Evolutionary conservation across 2,329 filamentous ascomycete species (phyloP).

Genomic region (Alternaria brassicae): DNA sequence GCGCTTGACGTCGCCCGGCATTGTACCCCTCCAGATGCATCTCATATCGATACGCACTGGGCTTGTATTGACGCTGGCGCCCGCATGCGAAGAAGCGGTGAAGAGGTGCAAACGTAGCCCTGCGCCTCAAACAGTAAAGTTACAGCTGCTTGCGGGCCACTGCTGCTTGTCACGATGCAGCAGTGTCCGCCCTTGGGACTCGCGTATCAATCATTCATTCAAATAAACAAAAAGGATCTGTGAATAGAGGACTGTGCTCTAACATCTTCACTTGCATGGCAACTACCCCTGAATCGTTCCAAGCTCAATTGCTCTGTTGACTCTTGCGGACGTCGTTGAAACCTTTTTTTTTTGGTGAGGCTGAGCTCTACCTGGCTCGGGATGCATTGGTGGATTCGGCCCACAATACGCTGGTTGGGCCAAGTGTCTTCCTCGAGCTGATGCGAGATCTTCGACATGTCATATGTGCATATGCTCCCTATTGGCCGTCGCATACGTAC

Average conservation of each 20-base stretch:
- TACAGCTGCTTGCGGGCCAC: slow-evolving; percentile 33
- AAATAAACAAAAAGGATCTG: background rate
- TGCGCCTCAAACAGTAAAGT: slow-evolving; percentile 28
- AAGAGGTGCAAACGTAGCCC: slow-evolving; percentile 38
- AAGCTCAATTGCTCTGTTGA: background rate
- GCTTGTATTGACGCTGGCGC: slow-evolving; percentile 25
- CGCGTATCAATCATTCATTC: slow-evolving; percentile 18
- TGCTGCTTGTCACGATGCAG: slow-evolving; percentile 35
- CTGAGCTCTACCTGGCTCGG: slow-evolving; percentile 20
- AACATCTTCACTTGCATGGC: background rate
- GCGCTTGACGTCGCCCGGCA: slow-evolving; percentile 35
- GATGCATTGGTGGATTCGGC: slow-evolving; percentile 31
- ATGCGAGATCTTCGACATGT: slow-evolving; percentile 33
- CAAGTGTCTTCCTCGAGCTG: slow-evolving; percentile 9
- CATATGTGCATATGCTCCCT: slow-evolving; percentile 19
- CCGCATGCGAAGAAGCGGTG: slow-evolving; percentile 46
- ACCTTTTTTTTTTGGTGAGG: slow-evolving; percentile 21
- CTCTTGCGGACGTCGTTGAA: background rate
- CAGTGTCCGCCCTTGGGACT: slow-evolving; percentile 19
- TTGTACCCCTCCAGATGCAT: slow-evolving; percentile 35
- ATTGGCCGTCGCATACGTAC: slow-evolving; percentile 27
- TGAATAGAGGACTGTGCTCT: background rate
- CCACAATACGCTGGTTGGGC: slow-evolving; percentile 30
- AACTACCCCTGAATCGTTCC: background rate
- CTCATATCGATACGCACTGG: slow-evolving; percentile 40